These are phyloP conservation scores for Cornus kousa DNA, from an alignment of 148 eudicot genomes.

Conservation along the genomic window DNA sequence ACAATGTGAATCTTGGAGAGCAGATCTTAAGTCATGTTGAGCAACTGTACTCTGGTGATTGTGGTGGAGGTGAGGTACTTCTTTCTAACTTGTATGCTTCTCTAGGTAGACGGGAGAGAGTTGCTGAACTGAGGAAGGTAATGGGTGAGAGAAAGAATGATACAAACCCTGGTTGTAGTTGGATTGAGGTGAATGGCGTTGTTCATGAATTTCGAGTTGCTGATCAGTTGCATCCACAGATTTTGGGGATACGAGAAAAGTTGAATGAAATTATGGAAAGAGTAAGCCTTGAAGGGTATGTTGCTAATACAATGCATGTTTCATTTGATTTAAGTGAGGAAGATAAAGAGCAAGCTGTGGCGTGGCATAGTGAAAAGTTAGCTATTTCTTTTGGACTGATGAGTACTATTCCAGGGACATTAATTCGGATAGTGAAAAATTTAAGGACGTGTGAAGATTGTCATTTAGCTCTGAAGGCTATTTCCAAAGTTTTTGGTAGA, in stretches of 20 bases:
- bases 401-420: slow-evolving; percentile 29
- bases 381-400: slow-evolving; percentile 47
- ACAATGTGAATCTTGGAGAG: slow-evolving; percentile 37
- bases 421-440: slow-evolving; percentile 47
- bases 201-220: slow-evolving; percentile 56
- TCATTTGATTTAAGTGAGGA: slow-evolving; percentile 57
- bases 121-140: slow-evolving; percentile 32
- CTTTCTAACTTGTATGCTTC: slow-evolving; percentile 50
- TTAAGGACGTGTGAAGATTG: slow-evolving; percentile 58
- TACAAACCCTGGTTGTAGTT: slow-evolving; percentile 45
- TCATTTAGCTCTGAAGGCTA: slow-evolving; percentile 42
- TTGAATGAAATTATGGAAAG: slow-evolving; percentile 36
- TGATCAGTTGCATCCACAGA: slow-evolving; percentile 46
- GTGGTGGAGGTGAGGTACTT: slow-evolving; percentile 31
- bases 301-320: slow-evolving; percentile 32
- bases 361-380: slow-evolving; percentile 53
- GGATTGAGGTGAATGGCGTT: slow-evolving; percentile 54
- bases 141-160: slow-evolving; percentile 32
- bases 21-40: slow-evolving; percentile 33
- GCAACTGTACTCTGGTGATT: slow-evolving; percentile 23
- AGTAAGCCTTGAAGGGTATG: slow-evolving; percentile 40
- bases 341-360: slow-evolving; percentile 54
- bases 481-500: slow-evolving; percentile 40
- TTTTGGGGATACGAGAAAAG: slow-evolving; percentile 29
- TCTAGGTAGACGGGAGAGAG: slow-evolving; percentile 47